Base-by-base conservation (phyloP, 352 stramenopile species). In the Phytophthora brassicae region DNA sequence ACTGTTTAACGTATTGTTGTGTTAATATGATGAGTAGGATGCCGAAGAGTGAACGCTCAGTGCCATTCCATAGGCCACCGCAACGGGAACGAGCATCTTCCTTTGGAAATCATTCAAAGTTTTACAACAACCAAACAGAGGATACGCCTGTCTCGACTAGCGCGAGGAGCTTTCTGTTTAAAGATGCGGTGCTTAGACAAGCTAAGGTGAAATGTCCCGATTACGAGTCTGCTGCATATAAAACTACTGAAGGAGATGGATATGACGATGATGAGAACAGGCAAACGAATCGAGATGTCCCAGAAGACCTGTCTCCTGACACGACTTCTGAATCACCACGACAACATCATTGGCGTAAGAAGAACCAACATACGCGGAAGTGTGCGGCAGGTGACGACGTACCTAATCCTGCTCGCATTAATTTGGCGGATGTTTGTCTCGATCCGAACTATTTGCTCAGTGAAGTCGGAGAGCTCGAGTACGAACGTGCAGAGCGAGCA, bases 141-240 rank as follows among this genome's bases (percentile, higher is more conserved):
- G 23, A 50, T 14, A 29, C 14, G 31, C 45, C 57, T 5, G 41
- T 51, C 11, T 70, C 60, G 22, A 46, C 47, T 4, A 58, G 36
- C 33, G 69, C 7, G 17, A 45, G 73, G n/a, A 71, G 75, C 23
- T 35, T 85, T 3, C 26, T 77, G 11, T 88, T 86, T 47, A 75
- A 85, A 24, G 80, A 88, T 53, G 73, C 74, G 19, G 77, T 88
- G 6, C 56, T 90, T 13, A 72, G 76, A 45, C 74, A 83, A 46
- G 73, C 56, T 43, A 68, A 64, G 29, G 20, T 58, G 33, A 68
- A 66, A 17, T 44, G 45, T 47, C 29, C 47, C 4, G 46, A 68
- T 6, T 22, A 54, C n/a, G 56, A 63, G 29, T 12, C 29, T 39
- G 16, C 29, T 17, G 14, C 45, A 33, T 33, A 29, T 38, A 38